These are phyloP conservation scores for Platanthera guangdongensis DNA, from an alignment of 106 monocot genomes.

Conservation along the genomic window DNA sequence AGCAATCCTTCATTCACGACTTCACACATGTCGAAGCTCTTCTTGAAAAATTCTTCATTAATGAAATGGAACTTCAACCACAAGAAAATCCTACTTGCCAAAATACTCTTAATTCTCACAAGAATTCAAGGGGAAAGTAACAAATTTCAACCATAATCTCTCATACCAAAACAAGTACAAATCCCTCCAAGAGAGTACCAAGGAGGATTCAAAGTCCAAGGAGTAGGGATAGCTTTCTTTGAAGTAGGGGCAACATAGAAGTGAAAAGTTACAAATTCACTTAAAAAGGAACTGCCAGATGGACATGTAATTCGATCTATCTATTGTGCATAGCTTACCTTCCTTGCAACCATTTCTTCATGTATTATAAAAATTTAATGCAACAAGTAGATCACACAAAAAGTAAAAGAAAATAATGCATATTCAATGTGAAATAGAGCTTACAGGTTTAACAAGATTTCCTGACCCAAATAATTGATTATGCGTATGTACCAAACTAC, in stretches of 20 bases:
- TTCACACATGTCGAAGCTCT: too few relatives aligned
- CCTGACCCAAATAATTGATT: slow-evolving; percentile 56
- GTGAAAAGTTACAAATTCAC: background rate
- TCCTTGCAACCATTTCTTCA: too few relatives aligned
- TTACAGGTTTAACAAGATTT: slow-evolving; percentile 40
- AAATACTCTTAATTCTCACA: too few relatives aligned
- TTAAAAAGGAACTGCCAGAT: background rate
- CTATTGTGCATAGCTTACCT: background rate
- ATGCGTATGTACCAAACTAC: slow-evolving; percentile 50
- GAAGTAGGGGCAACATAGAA: background rate
- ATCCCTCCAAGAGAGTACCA: too few relatives aligned
- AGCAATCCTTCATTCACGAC: too few relatives aligned
- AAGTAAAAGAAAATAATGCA: background rate
- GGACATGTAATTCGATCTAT: background rate
- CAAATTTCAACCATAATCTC: too few relatives aligned
- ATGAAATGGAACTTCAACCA: too few relatives aligned
- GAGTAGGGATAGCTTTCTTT: background rate
- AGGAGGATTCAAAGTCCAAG: background rate
- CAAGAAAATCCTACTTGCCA: too few relatives aligned
- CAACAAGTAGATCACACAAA: background rate
- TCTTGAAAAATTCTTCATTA: too few relatives aligned
- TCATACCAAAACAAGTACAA: too few relatives aligned
- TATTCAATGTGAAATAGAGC: slow-evolving; percentile 4
- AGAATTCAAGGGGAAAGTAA: too few relatives aligned
- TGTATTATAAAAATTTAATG: too few relatives aligned